Conservation (phyloP, 805 yeast species). For the Spathaspora gorwiae region DNA sequence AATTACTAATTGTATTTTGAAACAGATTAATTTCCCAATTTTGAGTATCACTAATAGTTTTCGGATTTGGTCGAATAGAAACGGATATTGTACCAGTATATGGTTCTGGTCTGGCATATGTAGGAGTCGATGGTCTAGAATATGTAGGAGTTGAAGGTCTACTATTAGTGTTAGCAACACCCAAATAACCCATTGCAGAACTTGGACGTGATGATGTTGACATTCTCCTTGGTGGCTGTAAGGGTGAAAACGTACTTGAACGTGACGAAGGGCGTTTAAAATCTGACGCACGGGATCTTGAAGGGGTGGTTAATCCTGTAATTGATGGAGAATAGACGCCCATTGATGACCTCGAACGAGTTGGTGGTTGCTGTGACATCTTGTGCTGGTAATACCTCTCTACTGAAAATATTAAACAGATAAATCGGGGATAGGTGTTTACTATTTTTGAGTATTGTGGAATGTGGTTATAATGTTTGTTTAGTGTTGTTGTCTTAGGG, state of each 20-base stretch:
- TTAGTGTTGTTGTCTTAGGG: no score
- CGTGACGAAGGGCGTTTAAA: conserved; percentile 2
- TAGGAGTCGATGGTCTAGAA: conserved; percentile 36
- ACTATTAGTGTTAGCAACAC: background rate
- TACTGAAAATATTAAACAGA: no score
- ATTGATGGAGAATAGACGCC: background rate
- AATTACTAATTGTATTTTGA: conserved; percentile 38
- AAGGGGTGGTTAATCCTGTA: background rate
- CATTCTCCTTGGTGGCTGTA: background rate
- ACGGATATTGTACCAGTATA: conserved; percentile 75
- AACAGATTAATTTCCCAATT: conserved; percentile 45
- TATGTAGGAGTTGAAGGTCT: conserved; percentile 1
- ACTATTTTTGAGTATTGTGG: no score
- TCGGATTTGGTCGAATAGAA: conserved; percentile 73
- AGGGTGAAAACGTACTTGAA: background rate
- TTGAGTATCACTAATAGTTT: conserved; percentile 25
- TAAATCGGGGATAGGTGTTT: no score
- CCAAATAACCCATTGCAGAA: conserved; percentile 1
- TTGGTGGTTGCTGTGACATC: background rate
- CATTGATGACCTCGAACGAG: conserved; percentile 1
- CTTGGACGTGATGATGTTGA: background rate
- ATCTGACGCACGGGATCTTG: background rate
- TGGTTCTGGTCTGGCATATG: conserved; percentile 27
- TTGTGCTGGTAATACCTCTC: no score
- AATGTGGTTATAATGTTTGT: no score